Conservation (phyloP, 1,139 yeast species). For the Blastobotrys aristatus region DNA sequence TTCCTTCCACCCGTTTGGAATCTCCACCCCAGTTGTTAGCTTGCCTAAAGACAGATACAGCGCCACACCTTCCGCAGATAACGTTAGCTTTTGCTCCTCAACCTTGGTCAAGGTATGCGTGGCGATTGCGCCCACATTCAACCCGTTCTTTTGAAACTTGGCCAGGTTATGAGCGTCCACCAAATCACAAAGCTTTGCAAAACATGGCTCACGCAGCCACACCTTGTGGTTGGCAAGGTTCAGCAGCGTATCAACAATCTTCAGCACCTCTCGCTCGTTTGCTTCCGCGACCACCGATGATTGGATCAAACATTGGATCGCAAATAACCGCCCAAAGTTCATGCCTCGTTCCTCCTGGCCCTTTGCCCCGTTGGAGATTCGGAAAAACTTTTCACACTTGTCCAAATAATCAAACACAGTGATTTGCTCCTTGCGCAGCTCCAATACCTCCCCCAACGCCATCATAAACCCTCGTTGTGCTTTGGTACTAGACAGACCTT, state of each 20-base stretch:
- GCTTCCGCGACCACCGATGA: conserved; percentile 44
- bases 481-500: conserved; percentile 75
- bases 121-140: conserved; percentile 32
- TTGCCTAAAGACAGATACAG: conserved; percentile 50
- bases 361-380: conserved; percentile 45
- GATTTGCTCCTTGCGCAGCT: conserved; percentile 39
- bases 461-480: conserved; percentile 86
- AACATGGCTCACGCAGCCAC: conserved; percentile 83
- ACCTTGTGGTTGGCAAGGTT: conserved; percentile 60
- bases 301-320: conserved; percentile 68
- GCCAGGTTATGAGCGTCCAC: conserved; percentile 29
- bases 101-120: conserved; percentile 39
- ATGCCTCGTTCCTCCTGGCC: conserved; percentile 82
- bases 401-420: conserved; percentile 43
- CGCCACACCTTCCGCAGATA: conserved; percentile 79
- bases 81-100: conserved; percentile 51
- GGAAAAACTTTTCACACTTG: conserved; percentile 42
- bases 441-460: conserved; percentile 72
- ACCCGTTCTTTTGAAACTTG: conserved; percentile 15
- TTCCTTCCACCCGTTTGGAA: conserved; percentile 52
- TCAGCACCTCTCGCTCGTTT: conserved; percentile 30
- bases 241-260: conserved; percentile 46
- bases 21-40: conserved; percentile 27
- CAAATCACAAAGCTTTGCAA: conserved; percentile 63
- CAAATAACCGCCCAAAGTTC: conserved; percentile 80